phyloP scores from a whole-genome alignment of 768 basidiomycete species.

The Podaxis mareebaensis region DNA sequence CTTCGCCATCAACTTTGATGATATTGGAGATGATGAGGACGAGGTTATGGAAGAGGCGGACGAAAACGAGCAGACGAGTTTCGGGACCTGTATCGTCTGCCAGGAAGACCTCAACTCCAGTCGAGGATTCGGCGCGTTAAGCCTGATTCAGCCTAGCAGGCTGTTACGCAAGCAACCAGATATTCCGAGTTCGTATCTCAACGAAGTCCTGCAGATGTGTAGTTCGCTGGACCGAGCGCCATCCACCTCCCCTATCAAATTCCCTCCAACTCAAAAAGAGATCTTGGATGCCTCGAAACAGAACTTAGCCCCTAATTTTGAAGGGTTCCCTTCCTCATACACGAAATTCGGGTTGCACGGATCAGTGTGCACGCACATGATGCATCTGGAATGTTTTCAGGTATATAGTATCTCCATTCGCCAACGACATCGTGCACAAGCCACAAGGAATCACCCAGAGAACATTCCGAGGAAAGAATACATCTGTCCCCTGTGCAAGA shows the following conservation, averaged over 20 bases:
- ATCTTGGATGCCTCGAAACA: slow-evolving; percentile 44
- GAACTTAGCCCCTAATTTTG: slow-evolving; percentile 52
- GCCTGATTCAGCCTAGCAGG: slow-evolving; percentile 85
- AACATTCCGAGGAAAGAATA: slow-evolving; percentile 94
- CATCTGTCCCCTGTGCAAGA: slow-evolving; percentile 97
- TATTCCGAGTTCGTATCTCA: slow-evolving; percentile 60
- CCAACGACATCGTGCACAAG: slow-evolving; percentile 84
- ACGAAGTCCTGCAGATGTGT: slow-evolving; percentile 68
- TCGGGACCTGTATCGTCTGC: slow-evolving; percentile 97
- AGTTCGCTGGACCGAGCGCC: slow-evolving; percentile 63
- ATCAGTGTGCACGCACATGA: slow-evolving; percentile 94
- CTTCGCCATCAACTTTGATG: slow-evolving; percentile 78
- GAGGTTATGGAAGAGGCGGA: slow-evolving; percentile 57
- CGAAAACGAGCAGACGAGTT: slow-evolving; percentile 45
- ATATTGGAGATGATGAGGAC: slow-evolving; percentile 68
- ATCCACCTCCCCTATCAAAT: slow-evolving; percentile 30
- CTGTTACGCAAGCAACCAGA: slow-evolving; percentile 80
- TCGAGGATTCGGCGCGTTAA: slow-evolving; percentile 81
- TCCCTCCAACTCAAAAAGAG: slow-evolving; percentile 55
- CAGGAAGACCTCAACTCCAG: slow-evolving; percentile 85
- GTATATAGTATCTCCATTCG: slow-evolving; percentile 86
- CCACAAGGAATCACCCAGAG: slow-evolving; percentile 93
- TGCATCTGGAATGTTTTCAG: slow-evolving; percentile 95
- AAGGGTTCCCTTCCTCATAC: slow-evolving; percentile 69
- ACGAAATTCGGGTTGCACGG: slow-evolving; percentile 85